Evolutionary conservation across 176 grass and related monocot genomes (phyloP), one percentile per base, ranked within the genome.

Genomic region (Oryza glaberrima): DNA sequence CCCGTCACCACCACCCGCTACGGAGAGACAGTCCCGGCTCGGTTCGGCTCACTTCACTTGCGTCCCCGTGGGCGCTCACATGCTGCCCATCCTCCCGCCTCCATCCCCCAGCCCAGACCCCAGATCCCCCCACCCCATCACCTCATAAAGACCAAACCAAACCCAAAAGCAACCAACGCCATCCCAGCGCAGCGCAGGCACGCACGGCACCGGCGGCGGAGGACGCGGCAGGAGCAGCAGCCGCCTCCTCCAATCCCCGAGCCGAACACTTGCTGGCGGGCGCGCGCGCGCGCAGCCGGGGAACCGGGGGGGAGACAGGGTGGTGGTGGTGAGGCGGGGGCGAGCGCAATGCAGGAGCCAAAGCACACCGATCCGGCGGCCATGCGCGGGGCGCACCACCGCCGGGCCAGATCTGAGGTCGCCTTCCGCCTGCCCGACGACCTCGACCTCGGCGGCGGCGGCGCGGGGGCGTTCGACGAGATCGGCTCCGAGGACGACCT

Each of bases 401-500:
- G 97, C 65, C 89, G 97, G 66, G 97, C 92, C 88, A 96, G 97
- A 99, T 99, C 97, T 90, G 97, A 99, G 88, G 76, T 96, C 5
- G 79, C 93, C 77, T 99, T 96, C 82, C 93, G 94, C 82, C 68
- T 99, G 9, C 84, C 84, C 45, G 97, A 92, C 78, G 97, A 96
- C 77, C 83, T 96, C 43, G 93, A 93, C 83, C 84, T 92, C 38
- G 87, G 70, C 46, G 87, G 82, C 30, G 93, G 67, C 30, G 91
- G 76, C 46, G 87, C 67, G 35, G 86, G 70, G 43, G 86, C 82
- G 70, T 86, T 90, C 70, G 94, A 99, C 64, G 90, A 99, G 91
- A 92, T 99, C 77, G 94, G 94, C 74, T 99, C 97, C 32, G 97
- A 99, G 77, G 97, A 99, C 63, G 97, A 99, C 84, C 88, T 99